Evolutionary conservation across 1,284 basidiomycete genomes (phyloP).

Genomic region (Pascua sp.): DNA sequence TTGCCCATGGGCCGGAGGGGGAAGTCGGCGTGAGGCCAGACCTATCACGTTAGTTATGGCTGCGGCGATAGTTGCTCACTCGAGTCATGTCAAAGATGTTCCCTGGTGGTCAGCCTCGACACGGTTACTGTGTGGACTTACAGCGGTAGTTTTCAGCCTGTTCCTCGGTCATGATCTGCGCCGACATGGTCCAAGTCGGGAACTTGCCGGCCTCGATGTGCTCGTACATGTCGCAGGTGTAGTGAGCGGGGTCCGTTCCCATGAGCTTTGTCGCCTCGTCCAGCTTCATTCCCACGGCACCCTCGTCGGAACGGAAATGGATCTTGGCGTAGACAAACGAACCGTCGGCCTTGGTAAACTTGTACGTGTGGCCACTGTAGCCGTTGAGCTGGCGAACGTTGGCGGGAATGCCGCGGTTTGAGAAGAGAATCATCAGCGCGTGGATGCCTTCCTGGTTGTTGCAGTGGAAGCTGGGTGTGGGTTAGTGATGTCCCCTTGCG

Average conservation of each 20-base stretch:
- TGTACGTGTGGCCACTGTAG: slow-evolving; percentile 55
- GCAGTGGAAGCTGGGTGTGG: slow-evolving; percentile 36
- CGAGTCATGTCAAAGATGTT: slow-evolving; percentile 68
- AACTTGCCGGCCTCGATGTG: slow-evolving; percentile 59
- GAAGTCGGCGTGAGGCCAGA: slow-evolving; percentile 74
- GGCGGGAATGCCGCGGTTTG: slow-evolving; percentile 73
- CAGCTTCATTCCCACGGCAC: slow-evolving; percentile 62
- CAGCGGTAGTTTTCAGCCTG: slow-evolving; percentile 61
- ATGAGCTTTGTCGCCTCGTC: slow-evolving; percentile 39
- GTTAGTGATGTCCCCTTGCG: not conserved
- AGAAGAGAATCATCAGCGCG: slow-evolving; percentile 75
- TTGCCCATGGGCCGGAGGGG: slow-evolving; percentile 72
- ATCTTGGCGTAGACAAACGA: slow-evolving; percentile 75
- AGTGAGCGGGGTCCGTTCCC: slow-evolving; percentile 57
- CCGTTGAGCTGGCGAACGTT: slow-evolving; percentile 82
- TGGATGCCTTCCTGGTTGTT: slow-evolving; percentile 59
- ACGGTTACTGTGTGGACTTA: no score
- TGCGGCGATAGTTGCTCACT: no score
- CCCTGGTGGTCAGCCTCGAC: not conserved
- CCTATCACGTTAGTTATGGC: slow-evolving; percentile 48
- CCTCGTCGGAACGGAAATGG: slow-evolving; percentile 72
- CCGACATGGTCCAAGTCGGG: slow-evolving; percentile 70
- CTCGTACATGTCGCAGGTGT: slow-evolving; percentile 71
- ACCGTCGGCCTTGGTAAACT: slow-evolving; percentile 57
- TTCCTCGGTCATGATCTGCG: slow-evolving; percentile 66